Base-by-base conservation (phyloP, 2,329 filamentous ascomycete genomes). In the Aspergillus fischeri region DNA sequence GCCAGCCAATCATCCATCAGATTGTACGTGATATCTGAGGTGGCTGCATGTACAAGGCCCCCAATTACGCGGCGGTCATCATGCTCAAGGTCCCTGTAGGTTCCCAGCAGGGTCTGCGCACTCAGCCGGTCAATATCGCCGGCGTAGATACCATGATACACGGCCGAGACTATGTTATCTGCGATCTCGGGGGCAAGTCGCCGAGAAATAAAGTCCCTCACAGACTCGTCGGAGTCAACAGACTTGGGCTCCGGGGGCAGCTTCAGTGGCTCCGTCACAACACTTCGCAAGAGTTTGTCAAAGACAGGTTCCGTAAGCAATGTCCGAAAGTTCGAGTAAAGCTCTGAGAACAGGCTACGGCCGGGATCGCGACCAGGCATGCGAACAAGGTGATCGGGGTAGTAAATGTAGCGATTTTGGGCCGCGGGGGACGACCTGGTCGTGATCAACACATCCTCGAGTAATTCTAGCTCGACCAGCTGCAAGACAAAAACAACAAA, bases 141-240 rank as follows among this genome's bases (percentile, higher is more conserved):
- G 24, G 92, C 94, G 73, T 95, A 96, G 57, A 97, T 91, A 45
- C 94, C 94, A 73, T 97, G 94, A 53, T 91, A 74, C 2, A 86
- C 70, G 1, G 87, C 91, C 4, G 91, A 96, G 6, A 86, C 75
- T 20, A 96, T 54, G 65, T 95, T 92, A 64, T 94, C 81, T 14
- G 85, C 85, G 6, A 89, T 62, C 35, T 78, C 72, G 24, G 80
- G 77, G 47, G 81, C 79, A 17, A 87, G 71, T 7, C 84, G 74
- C 29, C 85, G 77, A 2, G 76, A 73, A 7, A 91, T 70, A 68
- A 88, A 93, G 1, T 82, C 80, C 29, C 83, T 86, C n/a, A 94
- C 77, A 1, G 89, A 90, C 70, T 92, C 86, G 67, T 94, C 90
- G 21, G 76, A 63, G 24, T 56, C 55, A 50, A 53, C 52, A 27